These are phyloP conservation scores for Strobilomyces echinocephalus DNA, from an alignment of 768 basidiomycete genomes.

Conservation along the genomic window DNA sequence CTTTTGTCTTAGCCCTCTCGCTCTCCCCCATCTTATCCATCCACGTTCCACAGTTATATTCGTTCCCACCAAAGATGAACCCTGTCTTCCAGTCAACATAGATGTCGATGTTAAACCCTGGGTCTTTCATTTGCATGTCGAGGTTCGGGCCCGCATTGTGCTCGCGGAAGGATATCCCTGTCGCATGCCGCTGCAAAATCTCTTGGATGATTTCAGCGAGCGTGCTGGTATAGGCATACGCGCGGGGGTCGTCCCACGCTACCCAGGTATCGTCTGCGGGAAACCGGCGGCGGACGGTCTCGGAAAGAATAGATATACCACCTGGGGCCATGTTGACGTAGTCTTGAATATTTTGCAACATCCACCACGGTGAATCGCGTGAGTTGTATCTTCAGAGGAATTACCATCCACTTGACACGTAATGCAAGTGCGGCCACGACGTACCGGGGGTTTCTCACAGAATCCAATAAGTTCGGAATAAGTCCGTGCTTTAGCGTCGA, in stretches of 20 bases:
- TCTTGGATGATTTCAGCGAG: slow-evolving; percentile 97
- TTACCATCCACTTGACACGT: not conserved
- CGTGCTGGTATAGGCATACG: slow-evolving; percentile 76
- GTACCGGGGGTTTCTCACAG: slow-evolving; percentile 76
- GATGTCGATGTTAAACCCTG: slow-evolving; percentile 91
- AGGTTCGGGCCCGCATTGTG: slow-evolving; percentile 94
- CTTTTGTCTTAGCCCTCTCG: slow-evolving; percentile 86
- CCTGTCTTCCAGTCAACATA: slow-evolving; percentile 96
- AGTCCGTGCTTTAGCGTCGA: slow-evolving; percentile 93
- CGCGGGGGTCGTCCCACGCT: slow-evolving; percentile 78
- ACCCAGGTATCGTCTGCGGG: slow-evolving; percentile 94
- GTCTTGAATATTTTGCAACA: slow-evolving; percentile 97
- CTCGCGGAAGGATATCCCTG: slow-evolving; percentile 91
- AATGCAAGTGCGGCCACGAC: slow-evolving; percentile 9
- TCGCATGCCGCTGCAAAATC: slow-evolving; percentile 88
- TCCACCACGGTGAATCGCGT: slow-evolving; percentile 99
- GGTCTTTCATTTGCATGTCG: slow-evolving; percentile 94
- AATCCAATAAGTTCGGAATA: slow-evolving; percentile 94
- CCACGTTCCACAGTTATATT: slow-evolving; percentile 88
- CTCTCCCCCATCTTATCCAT: slow-evolving; percentile 99
- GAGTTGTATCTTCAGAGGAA: slow-evolving; percentile 71
- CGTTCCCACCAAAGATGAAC: slow-evolving; percentile 81
- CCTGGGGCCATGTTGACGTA: slow-evolving; percentile 82
- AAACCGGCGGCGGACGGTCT: slow-evolving; percentile 87
- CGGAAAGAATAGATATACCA: slow-evolving; percentile 73